phyloP scores from a whole-genome alignment of 805 yeast genomes.

The Cyberlindnera americana region DNA sequence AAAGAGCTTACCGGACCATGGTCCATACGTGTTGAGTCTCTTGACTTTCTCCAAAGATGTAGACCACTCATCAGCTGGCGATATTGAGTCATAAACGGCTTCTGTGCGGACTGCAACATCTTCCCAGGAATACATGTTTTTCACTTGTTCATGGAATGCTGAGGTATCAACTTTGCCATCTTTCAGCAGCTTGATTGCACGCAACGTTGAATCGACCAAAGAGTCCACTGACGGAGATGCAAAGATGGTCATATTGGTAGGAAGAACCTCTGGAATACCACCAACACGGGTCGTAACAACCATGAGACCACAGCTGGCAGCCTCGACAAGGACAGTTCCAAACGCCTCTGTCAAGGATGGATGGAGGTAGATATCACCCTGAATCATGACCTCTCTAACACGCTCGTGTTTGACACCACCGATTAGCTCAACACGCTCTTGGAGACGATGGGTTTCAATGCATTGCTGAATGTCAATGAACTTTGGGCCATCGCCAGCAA shows the following conservation, averaged over 20 bases:
- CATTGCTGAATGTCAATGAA: conserved; percentile 92
- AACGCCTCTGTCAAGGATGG: conserved; percentile 96
- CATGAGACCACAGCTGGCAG: conserved; percentile 90
- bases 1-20: conserved; percentile 84
- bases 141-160: conserved; percentile 72
- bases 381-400: conserved; percentile 88
- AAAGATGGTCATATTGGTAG: conserved; percentile 87
- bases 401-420: conserved; percentile 91
- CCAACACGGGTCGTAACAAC: conserved; percentile 97
- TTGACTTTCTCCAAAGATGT: conserved; percentile 52
- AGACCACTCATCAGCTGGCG: conserved; percentile 28
- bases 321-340: conserved; percentile 96
- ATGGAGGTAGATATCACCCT: conserved; percentile 91
- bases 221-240: conserved; percentile 87
- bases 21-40: conserved; percentile 65
- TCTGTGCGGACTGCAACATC: conserved; percentile 87
- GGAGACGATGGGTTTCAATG: conserved; percentile 81
- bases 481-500: conserved; percentile 98
- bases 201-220: conserved; percentile 62
- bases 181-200: conserved; percentile 63
- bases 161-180: conserved; percentile 64
- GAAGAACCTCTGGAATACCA: conserved; percentile 95
- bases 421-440: conserved; percentile 78
- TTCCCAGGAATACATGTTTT: conserved; percentile 85
- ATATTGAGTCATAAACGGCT: conserved; percentile 61